phyloP scores from a whole-genome alignment of 129 eudicot species.

The Silybum marianum region DNA sequence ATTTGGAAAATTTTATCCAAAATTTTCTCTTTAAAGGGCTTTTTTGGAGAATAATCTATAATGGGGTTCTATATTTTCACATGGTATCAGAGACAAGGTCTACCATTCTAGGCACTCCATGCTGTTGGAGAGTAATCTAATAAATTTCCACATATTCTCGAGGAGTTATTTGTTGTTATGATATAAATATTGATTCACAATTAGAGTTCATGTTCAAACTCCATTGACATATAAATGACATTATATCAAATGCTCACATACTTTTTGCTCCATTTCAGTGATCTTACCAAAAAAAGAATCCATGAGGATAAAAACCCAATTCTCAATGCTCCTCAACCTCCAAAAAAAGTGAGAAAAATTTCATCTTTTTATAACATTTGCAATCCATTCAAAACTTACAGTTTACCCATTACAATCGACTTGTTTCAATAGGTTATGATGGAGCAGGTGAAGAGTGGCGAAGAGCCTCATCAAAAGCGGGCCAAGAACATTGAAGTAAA shows the following conservation, averaged over 20 bases:
- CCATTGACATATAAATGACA: neutral
- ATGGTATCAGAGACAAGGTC: neutral
- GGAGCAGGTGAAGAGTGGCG: conserved; percentile 38
- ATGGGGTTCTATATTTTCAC: neutral
- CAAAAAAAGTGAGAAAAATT: conserved; percentile 34
- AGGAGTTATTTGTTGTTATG: neutral
- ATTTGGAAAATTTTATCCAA: neutral
- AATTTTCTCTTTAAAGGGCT: neutral
- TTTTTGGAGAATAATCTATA: neutral
- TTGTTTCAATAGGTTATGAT: conserved; percentile 45
- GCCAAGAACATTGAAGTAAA: conserved; percentile 35
- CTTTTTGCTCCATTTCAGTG: conserved; percentile 33
- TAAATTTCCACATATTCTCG: neutral
- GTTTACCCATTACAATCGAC: neutral
- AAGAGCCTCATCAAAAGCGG: conserved; percentile 39
- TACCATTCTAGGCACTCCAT: neutral
- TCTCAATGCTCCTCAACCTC: conserved; percentile 37
- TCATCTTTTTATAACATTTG: neutral
- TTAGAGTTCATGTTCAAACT: neutral
- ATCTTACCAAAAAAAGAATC: conserved; percentile 31
- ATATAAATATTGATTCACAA: neutral
- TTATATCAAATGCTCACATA: conserved; percentile 20
- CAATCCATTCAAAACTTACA: neutral
- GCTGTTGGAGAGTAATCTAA: neutral
- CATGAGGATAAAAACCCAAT: conserved; percentile 38